Evolutionary conservation across 306 rosid species (phyloP).

Genomic region (Oxytropis ochrocephala): DNA sequence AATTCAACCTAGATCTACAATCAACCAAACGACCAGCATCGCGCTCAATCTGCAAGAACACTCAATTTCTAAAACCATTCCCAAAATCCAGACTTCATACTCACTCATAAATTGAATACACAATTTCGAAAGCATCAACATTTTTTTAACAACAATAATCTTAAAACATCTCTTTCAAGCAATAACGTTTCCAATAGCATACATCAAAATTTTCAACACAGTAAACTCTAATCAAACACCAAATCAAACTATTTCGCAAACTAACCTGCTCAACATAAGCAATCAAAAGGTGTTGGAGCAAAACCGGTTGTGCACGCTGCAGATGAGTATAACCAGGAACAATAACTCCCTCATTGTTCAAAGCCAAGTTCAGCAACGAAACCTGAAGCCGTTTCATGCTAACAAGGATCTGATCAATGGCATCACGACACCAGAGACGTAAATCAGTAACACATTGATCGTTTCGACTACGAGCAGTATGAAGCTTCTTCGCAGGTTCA

Average conservation of each 20-base stretch:
- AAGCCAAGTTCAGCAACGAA: conserved; percentile 53
- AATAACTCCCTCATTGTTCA: conserved; percentile 63
- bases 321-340: conserved; percentile 94
- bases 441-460: conserved; percentile 82
- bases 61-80: neutral
- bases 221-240: neutral
- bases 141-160: neutral
- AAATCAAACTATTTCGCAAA: conserved; percentile 5
- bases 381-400: conserved; percentile 60
- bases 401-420: conserved; percentile 57
- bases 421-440: conserved; percentile 85
- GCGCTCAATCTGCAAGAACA: conserved; percentile 75
- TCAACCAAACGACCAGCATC: conserved; percentile 82
- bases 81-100: neutral
- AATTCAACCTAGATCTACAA: conserved; percentile 84
- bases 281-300: conserved; percentile 73
- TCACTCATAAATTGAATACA: neutral
- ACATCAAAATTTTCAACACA: neutral
- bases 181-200: neutral
- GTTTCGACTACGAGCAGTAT: conserved; percentile 86
- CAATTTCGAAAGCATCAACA: neutral
- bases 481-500: conserved; percentile 94
- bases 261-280: conserved; percentile 98
- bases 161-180: neutral
- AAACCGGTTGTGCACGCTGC: conserved; percentile 89